Conservation (phyloP, 1,284 basidiomycete species). For the Schizophyllum commune region DNA sequence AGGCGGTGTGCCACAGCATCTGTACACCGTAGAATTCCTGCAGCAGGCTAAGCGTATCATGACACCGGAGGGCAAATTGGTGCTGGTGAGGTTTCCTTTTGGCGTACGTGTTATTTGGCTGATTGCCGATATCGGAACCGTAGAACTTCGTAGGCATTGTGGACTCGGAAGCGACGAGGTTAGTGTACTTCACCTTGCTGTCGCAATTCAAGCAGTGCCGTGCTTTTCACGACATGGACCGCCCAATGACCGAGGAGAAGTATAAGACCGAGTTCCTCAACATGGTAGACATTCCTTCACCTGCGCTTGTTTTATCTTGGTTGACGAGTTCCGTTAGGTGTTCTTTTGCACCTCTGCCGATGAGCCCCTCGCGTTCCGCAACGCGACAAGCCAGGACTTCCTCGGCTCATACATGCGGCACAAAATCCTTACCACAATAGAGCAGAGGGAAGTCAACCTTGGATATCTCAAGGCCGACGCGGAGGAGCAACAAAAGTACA, state of each 20-base stretch:
- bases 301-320: neutral
- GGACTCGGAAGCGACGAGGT: conserved; percentile 52
- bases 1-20: conserved; percentile 66
- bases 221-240: conserved; percentile 67
- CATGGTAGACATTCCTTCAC: conserved; percentile 42
- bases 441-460: conserved; percentile 47
- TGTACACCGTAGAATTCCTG: conserved; percentile 85
- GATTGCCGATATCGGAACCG: neutral
- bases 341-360: conserved; percentile 69
- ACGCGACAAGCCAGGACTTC: conserved; percentile 45
- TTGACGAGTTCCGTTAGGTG: conserved; percentile 37
- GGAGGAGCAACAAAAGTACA: conserved; percentile 32
- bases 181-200: conserved; percentile 63
- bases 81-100: conserved; percentile 50
- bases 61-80: conserved; percentile 68
- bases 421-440: conserved; percentile 37
- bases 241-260: conserved; percentile 33
- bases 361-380: conserved; percentile 57
- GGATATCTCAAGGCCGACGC: conserved; percentile 34
- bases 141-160: conserved; percentile 56
- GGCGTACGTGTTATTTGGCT: neutral
- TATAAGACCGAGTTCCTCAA: conserved; percentile 59
- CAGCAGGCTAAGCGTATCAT: conserved; percentile 55
- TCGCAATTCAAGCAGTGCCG: conserved; percentile 69
- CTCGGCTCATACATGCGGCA: conserved; percentile 60